Conservation (phyloP, 1,284 basidiomycete species). For the Cutaneotrichosporon arboriforme region DNA sequence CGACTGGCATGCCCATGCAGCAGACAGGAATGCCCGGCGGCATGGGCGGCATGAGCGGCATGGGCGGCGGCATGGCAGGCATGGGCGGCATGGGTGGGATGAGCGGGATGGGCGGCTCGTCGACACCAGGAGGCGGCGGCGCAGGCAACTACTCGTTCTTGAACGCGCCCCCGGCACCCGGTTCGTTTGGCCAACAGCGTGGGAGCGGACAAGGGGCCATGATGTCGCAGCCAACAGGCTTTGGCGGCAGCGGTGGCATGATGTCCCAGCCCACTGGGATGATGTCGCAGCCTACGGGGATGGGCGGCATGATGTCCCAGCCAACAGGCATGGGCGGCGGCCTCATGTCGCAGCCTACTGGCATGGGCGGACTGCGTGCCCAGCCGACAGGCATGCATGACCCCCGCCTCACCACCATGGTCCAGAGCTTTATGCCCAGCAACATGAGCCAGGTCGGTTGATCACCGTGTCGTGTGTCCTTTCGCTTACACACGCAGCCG, state of each 20-base stretch:
- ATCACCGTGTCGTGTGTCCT: not conserved
- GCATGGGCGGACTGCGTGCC: constrained; percentile 47
- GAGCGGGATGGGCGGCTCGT: constrained; percentile 7
- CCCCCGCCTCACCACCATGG: constrained; percentile 77
- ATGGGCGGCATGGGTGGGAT: constrained; percentile 5
- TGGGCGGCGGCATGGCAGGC: constrained; percentile 10
- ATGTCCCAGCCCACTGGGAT: constrained; percentile 31
- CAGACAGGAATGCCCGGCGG: constrained; percentile 3
- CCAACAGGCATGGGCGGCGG: constrained; percentile 51
- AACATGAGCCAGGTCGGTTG: constrained; percentile 46
- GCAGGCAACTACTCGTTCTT: constrained; percentile 42
- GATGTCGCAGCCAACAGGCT: constrained; percentile 29
- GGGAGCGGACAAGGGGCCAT: constrained; percentile 23
- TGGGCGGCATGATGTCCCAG: constrained; percentile 38
- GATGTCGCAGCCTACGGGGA: constrained; percentile 33
- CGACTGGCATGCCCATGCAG: constrained; percentile 48
- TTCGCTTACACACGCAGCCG: constrained; percentile 21
- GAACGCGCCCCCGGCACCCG: constrained; percentile 39
- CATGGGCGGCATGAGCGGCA: constrained; percentile 16
- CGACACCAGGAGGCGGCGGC: constrained; percentile 7
- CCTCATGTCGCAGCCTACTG: constrained; percentile 71
- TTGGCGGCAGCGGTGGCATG: constrained; percentile 21
- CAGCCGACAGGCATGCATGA: constrained; percentile 54
- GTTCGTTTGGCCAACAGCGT: constrained; percentile 23
- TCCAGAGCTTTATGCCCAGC: constrained; percentile 70